Base-by-base conservation (phyloP, 2,329 filamentous ascomycete species). In the Epichloe gansuensis region DNA sequence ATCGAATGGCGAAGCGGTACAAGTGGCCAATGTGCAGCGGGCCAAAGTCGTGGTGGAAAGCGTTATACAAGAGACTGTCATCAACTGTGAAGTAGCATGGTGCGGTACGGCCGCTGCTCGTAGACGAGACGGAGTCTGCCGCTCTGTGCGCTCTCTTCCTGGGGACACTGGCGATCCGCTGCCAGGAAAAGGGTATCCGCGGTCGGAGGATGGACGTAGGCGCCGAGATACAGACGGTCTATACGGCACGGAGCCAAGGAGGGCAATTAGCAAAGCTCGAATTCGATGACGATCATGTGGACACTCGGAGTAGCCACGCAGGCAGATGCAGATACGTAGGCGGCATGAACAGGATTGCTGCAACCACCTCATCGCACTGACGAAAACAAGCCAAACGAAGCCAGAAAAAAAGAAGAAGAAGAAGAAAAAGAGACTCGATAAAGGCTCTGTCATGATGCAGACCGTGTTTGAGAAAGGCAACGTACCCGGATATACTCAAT, bases 1-100 rank as follows among this genome's bases (percentile, higher is more conserved):
- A 89, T 62, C 91, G 85, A 51, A 97, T 87, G 4, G 93, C 91
- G 68, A 97, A 98, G 57, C 93, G 82, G 75, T 97, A 98, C 42
- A 98, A 75, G 68, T 98, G 93, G 28, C 93, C 93, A 60, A 98
- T 95, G 74, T 98, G 93, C 55, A 98, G 76, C 63, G 93, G 93
- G 62, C 93, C 93, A 69, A 98, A 98, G 72, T 98, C 93, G 63
- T 94, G 91, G 72, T 97, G 91, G 71, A 98, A 98, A 35, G 91
- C 91, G 69, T 98, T 98, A 77, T 98, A 98, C 46, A 95, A 78
- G 45, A 98, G 82, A 42, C 77, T 85, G 65, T 95, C 88, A 66
- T 98, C 93, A 60, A 97, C 84, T 49, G 89, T 91, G 71, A 98
- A 98, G 73, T 97, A 98, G 66, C 88, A 91, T 1, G 93, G 93